A percentile compares a stretch with the other conserved stretches of the same genome.
Evolutionary conservation across 1,284 basidiomycete species (phyloP).

Genomic region (Marasmius oreades): DNA sequence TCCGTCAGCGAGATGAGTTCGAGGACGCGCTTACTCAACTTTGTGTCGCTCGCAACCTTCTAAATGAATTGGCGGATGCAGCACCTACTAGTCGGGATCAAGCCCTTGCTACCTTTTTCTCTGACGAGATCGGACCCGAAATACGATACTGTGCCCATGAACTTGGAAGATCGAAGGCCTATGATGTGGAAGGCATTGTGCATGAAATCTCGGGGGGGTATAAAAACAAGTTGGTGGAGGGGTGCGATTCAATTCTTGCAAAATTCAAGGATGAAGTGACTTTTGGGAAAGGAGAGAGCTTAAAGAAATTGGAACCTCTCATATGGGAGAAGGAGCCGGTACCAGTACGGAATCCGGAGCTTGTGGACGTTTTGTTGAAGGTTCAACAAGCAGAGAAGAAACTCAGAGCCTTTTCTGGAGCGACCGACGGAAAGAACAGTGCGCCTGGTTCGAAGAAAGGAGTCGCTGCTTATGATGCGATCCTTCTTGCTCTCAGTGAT

Average conservation of each 20-base stretch:
- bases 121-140: conserved; percentile 60
- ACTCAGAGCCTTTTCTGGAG: conserved; percentile 30
- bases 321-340: conserved; percentile 83
- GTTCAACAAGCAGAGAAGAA: conserved; percentile 77
- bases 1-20: conserved; percentile 70
- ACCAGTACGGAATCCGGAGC: conserved; percentile 86
- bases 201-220: conserved; percentile 63
- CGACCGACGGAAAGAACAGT: conserved; percentile 34
- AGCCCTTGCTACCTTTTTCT: conserved; percentile 60
- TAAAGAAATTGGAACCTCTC: conserved; percentile 57
- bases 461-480: conserved; percentile 81
- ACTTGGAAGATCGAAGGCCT: conserved; percentile 68
- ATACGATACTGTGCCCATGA: conserved; percentile 93
- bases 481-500: conserved; percentile 81
- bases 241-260: conserved; percentile 56
- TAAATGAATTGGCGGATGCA: conserved; percentile 67
- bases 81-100: conserved; percentile 85
- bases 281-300: conserved; percentile 38
- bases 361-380: conserved; percentile 83
- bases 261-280: conserved; percentile 46
- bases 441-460: conserved; percentile 60
- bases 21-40: conserved; percentile 79
- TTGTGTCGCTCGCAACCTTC: conserved; percentile 72
- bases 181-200: conserved; percentile 84
- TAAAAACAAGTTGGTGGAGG: conserved; percentile 58